Percentiles rank a stretch among this genome's conserved stretches.
Evolutionary conservation across 1,139 yeast species (phyloP).

Genomic region (Entelexis paramagnoliae): DNA sequence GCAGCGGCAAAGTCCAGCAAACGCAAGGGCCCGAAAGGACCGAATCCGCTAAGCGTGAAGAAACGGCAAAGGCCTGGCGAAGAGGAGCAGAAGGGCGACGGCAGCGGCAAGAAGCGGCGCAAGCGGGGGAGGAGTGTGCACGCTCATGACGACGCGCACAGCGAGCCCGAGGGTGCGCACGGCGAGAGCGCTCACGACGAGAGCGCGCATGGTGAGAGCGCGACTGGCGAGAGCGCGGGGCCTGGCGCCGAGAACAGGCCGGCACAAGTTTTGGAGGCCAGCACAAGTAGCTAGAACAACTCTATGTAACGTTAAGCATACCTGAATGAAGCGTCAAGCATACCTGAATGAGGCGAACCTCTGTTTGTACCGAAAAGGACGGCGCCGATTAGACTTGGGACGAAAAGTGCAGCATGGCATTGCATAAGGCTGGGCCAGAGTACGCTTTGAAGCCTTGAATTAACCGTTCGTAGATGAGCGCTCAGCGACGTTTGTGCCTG

Average conservation of each 20-base stretch:
- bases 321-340: no score
- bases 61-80: constrained; percentile 31
- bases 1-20: background rate
- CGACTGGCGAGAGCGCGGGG: background rate
- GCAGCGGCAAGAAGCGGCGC: constrained; percentile 19
- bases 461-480: no score
- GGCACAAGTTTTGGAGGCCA: background rate
- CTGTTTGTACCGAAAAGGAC: no score
- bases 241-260: background rate
- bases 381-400: no score
- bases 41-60: constrained; percentile 50
- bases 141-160: background rate
- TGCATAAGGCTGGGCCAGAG: no score
- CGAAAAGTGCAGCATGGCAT: no score
- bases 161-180: background rate
- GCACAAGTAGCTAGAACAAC: background rate
- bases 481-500: no score
- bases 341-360: no score
- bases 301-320: no score
- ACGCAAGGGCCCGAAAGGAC: constrained; percentile 20
- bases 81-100: constrained; percentile 9
- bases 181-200: background rate
- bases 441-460: no score
- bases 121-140: constrained; percentile 19
- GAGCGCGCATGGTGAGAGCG: background rate